A percentile compares a stretch with the other conserved stretches of the same genome.
Conservation (phyloP, 2,329 filamentous ascomycete genomes). For the Lasiodiplodia sp. region DNA sequence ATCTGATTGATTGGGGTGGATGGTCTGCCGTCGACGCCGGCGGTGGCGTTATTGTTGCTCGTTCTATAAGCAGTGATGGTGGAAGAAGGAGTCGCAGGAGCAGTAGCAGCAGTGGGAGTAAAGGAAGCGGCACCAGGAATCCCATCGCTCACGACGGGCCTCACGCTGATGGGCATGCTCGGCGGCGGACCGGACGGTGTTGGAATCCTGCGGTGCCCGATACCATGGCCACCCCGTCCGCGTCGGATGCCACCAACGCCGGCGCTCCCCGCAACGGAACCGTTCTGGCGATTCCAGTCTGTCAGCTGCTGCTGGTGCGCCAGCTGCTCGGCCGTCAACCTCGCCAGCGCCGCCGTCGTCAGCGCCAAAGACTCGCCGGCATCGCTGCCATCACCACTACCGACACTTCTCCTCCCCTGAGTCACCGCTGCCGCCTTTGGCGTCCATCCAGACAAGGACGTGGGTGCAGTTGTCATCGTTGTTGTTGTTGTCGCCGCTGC, state of each 20-base stretch:
- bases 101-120: not conserved
- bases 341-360: slow-evolving; percentile 9
- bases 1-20: not conserved
- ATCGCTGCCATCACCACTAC: not conserved
- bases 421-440: not conserved
- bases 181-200: slow-evolving; percentile 16
- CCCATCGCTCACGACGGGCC: not conserved
- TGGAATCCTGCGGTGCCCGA: not conserved
- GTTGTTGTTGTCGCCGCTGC: not conserved
- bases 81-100: not conserved
- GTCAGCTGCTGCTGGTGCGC: not conserved
- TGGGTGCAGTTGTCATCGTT: not conserved
- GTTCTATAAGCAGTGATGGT: too few relatives aligned
- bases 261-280: too few relatives aligned
- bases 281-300: not conserved
- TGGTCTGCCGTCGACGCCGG: not conserved
- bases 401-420: not conserved
- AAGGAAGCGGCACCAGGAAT: not conserved
- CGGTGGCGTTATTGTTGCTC: not conserved
- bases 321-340: slow-evolving; percentile 7
- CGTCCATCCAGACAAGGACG: not conserved
- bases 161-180: not conserved
- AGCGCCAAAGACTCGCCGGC: not conserved
- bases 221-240: not conserved
- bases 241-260: not conserved